Percentiles rank a stretch among this genome's conserved stretches.
Evolutionary conservation across 2,329 filamentous ascomycete genomes (phyloP).

Genomic region (Talaromyces islandicus): DNA sequence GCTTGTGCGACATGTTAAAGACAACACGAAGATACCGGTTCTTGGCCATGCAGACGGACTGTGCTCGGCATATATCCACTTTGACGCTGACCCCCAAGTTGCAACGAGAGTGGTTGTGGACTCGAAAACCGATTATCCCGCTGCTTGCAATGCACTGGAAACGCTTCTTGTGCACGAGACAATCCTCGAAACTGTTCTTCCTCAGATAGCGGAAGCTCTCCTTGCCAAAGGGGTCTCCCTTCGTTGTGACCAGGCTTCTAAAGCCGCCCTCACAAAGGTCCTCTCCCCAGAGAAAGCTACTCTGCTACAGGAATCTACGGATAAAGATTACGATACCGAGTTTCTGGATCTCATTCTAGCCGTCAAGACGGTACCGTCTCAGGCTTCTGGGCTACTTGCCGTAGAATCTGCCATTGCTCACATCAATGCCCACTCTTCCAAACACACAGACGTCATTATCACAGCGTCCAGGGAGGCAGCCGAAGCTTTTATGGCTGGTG

Average conservation of each 20-base stretch:
- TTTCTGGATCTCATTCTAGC: constrained; percentile 81
- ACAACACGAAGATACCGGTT: constrained; percentile 87
- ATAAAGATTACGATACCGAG: constrained; percentile 78
- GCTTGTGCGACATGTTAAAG: constrained; percentile 83
- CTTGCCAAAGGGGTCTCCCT: constrained; percentile 72
- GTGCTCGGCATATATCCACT: constrained; percentile 79
- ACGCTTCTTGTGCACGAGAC: constrained; percentile 77
- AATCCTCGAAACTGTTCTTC: constrained; percentile 62
- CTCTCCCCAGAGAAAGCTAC: constrained; percentile 39
- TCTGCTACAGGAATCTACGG: constrained; percentile 58
- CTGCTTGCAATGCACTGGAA: constrained; percentile 92
- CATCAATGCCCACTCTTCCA: constrained; percentile 87
- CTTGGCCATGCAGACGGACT: constrained; percentile 93
- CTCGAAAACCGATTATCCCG: constrained; percentile 89
- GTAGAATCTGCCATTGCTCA: constrained; percentile 67
- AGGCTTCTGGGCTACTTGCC: constrained; percentile 36
- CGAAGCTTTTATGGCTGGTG: constrained; percentile 72
- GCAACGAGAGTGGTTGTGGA: constrained; percentile 76
- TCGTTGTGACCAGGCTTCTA: constrained; percentile 68
- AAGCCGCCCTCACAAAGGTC: constrained; percentile 52
- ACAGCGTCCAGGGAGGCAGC: constrained; percentile 64
- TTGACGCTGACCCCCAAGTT: constrained; percentile 66
- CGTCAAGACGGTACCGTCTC: constrained; percentile 64
- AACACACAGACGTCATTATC: constrained; percentile 89
- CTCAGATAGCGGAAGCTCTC: constrained; percentile 66